Base-by-base conservation (phyloP, 495 filamentous ascomycete species). In the Neurospora intermedia region DNA sequence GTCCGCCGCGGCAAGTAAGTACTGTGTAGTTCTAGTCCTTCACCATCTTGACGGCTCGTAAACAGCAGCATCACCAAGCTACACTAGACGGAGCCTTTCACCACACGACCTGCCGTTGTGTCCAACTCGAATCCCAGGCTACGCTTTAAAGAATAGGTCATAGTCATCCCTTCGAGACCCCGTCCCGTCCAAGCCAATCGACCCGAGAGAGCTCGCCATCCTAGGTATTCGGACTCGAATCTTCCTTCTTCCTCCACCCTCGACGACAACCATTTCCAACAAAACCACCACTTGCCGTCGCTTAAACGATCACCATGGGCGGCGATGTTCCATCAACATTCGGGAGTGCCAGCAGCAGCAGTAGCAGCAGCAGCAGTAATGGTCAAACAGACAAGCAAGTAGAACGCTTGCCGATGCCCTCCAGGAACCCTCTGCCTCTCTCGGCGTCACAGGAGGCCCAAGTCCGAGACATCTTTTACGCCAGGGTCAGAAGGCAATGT, bases 371-470 rank as follows among this genome's bases (percentile, higher is more conserved):
- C 13, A 18, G 27, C 54, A 66, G 27, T 15, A 31, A 66, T 66
- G 54, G 27, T 15, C 15, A 27, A 35, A 38, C 54, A 38, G 23
- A 66, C 42, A 35, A 45, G 31, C 15, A 70, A 42, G 73, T 69
- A 18, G 70, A 74, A 48, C 76, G 83, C 43, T 79, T 87, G n/a
- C 80, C 85, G n/a, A 82, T 90, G 78, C 86, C 88, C 5, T 88
- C 90, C 1, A 88, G 89, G 76, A 97, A 96, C 79, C 96, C 96
- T 3, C 84, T 97, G 69, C 96, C 96, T n/a, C 88, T 99, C 69
- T 97, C 94, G 69, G 90, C 96, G 6, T 85, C 91, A 10, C 96
- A 99, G 80, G 96, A 99, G 84, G 86, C 90, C 45, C 93, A 97
- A 84, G 94, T 99, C 66, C 89, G 93, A 70, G 91, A 96, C 75